Base-by-base conservation (phyloP, 805 yeast species). In the Jamesozyma spencerorum region DNA sequence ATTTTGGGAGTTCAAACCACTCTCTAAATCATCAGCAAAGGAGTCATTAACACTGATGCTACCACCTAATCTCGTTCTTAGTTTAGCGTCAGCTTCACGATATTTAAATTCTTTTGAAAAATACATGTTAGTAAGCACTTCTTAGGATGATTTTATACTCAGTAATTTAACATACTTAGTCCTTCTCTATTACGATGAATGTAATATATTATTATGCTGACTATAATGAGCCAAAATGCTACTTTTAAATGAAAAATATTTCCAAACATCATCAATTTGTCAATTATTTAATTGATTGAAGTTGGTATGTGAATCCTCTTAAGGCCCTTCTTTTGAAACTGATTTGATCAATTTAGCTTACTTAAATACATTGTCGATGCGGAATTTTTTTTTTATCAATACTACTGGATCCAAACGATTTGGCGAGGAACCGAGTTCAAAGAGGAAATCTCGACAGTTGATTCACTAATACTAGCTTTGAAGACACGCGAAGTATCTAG, bases 1-100 rank as follows among this genome's bases (percentile, higher is more conserved):
- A 24, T 65, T 70, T 31, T 61, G 64, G 4, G 90, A 81, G 22
- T 69, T 62, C 18, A 84, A 57, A 0, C 90, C 90, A 6, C 64
- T 60, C 35, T 74, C 76, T 10, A 72, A 50, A 50, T 79, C 85
- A n/a, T 65, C 64, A 19, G 55, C 51, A 51, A 72, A 72, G 1
- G 63, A 53, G 3, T 57, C 51, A 18, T 57, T 58, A 2, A 64
- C 37, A 2, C 45, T 38, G 8, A 41, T 47, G 14, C 50, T 48
- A 1, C 60, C 57, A 4, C 57, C 60, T 1, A 58, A 36, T 12
- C 60, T 43, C 14, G 55, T 50, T 31, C 52, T 47, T n/a, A 50
- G 17, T 33, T 50, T 53, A 6, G 43, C 12, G 13, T 34, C 28
- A 6, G 48, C n/a, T 18, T 52, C 58, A 17, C 37, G 41, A 11